These are phyloP conservation scores for Solanum piurae DNA, from an alignment of 257 asterid species.

Conservation along the genomic window DNA sequence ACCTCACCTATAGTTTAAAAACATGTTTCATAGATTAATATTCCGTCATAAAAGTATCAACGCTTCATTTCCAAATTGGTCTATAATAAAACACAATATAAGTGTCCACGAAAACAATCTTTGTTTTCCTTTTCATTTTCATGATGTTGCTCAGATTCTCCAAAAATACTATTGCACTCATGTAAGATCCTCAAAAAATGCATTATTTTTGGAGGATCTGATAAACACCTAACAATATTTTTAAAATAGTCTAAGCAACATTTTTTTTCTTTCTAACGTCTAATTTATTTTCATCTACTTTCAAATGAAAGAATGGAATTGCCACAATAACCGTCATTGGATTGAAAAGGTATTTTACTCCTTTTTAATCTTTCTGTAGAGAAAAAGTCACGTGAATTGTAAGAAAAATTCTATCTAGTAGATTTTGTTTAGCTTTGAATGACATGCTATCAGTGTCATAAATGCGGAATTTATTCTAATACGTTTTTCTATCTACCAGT, in stretches of 20 bases:
- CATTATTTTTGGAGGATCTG: background rate
- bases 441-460: too few relatives aligned
- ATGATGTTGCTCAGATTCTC: background rate
- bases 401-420: background rate
- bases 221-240: background rate
- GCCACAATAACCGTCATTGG: background rate
- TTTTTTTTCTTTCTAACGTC: background rate
- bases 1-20: background rate
- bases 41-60: background rate
- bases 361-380: background rate
- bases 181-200: too few relatives aligned
- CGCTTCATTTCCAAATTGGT: background rate
- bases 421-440: too few relatives aligned
- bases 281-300: background rate
- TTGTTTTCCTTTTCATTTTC: background rate
- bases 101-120: background rate
- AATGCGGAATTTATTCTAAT: too few relatives aligned
- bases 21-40: background rate
- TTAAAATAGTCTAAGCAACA: background rate
- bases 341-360: background rate
- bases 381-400: background rate
- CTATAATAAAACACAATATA: background rate
- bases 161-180: too few relatives aligned
- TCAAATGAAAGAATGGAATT: background rate
- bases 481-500: too few relatives aligned